Percentiles rank a stretch among this genome's conserved stretches.
These are phyloP conservation scores for Trichoderma sp. DNA, from an alignment of 2,329 filamentous ascomycete species.

Conservation along the genomic window DNA sequence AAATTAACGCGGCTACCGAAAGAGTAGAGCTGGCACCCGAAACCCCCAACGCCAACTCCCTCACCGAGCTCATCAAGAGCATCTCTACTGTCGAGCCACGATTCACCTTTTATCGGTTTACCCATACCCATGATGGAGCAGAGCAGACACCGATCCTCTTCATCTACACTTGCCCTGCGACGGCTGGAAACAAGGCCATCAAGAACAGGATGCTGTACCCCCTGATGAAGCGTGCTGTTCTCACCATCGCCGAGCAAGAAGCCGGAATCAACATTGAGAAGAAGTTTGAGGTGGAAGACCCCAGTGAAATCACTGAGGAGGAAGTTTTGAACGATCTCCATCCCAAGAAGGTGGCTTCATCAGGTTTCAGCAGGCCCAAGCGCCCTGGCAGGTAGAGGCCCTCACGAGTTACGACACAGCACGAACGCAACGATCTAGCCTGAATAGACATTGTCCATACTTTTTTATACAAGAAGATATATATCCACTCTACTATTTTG, in stretches of 20 bases:
- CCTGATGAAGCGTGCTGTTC: slow-evolving; percentile 63
- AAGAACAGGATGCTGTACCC: slow-evolving; percentile 86
- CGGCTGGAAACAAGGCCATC: slow-evolving; percentile 63
- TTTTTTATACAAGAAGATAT: slow-evolving; percentile 14
- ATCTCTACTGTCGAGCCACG: slow-evolving; percentile 70
- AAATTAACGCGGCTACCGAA: slow-evolving; percentile 70
- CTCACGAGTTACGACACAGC: slow-evolving; percentile 9
- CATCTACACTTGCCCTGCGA: slow-evolving; percentile 75
- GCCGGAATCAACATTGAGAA: slow-evolving; percentile 66
- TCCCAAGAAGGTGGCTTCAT: slow-evolving; percentile 62
- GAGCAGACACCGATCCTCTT: slow-evolving; percentile 65
- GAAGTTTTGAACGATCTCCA: slow-evolving; percentile 65
- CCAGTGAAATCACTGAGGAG: slow-evolving; percentile 67
- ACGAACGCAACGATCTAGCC: slow-evolving; percentile 20
- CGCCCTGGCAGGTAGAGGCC: slow-evolving; percentile 61
- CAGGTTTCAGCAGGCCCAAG: slow-evolving; percentile 74
- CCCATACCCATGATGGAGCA: slow-evolving; percentile 52
- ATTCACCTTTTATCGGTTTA: slow-evolving; percentile 74
- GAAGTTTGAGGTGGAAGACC: slow-evolving; percentile 66
- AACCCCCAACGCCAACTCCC: slow-evolving; percentile 50
- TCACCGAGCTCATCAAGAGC: slow-evolving; percentile 53
- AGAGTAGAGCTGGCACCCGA: slow-evolving; percentile 62
- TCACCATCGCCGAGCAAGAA: slow-evolving; percentile 63
- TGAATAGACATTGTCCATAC: slow-evolving; percentile 21
- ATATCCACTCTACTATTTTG: neutral